Conservation (phyloP, 2,329 filamentous ascomycete genomes). For the Aspergillus novofumigatus region DNA sequence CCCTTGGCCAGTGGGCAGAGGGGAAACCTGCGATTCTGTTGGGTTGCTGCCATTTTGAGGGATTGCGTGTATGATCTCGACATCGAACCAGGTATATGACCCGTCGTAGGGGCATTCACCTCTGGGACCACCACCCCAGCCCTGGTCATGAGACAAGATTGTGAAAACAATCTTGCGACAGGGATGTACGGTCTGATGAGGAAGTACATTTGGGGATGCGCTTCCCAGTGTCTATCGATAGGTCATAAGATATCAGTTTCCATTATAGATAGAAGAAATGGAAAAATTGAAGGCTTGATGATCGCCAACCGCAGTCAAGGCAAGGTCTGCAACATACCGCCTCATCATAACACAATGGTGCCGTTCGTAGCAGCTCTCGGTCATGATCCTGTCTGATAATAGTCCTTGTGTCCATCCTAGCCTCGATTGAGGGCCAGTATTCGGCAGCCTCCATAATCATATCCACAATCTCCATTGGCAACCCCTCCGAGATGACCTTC, state of each 20-base stretch:
- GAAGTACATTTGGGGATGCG: slow-evolving; percentile 20
- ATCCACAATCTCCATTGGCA: slow-evolving; percentile 38
- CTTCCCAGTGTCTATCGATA: slow-evolving; percentile 10
- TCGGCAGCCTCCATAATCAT: slow-evolving; percentile 38
- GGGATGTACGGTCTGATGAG: slow-evolving; percentile 33
- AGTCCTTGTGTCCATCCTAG: slow-evolving; percentile 15
- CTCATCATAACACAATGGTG: slow-evolving; percentile 33
- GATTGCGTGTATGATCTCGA: slow-evolving; percentile 26
- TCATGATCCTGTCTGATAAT: slow-evolving; percentile 30
- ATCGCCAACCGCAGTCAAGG: neutral
- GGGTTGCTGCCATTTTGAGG: neutral
- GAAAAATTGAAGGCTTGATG: neutral
- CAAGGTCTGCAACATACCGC: slow-evolving; percentile 17
- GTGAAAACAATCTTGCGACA: slow-evolving; percentile 38
- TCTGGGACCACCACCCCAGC: slow-evolving; percentile 21
- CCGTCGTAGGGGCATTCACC: slow-evolving; percentile 22
- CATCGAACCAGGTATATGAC: slow-evolving; percentile 39
- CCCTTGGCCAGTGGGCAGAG: slow-evolving; percentile 13
- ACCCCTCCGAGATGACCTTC: slow-evolving; percentile 18
- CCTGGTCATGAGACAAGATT: slow-evolving; percentile 36
- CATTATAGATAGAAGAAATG: neutral
- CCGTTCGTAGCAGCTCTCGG: slow-evolving; percentile 31
- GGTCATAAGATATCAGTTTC: neutral
- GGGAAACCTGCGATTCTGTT: slow-evolving; percentile 15
- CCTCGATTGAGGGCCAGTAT: slow-evolving; percentile 28